Conservation (phyloP, 305 asterid genomes). For the Stenogyne calaminthoides region DNA sequence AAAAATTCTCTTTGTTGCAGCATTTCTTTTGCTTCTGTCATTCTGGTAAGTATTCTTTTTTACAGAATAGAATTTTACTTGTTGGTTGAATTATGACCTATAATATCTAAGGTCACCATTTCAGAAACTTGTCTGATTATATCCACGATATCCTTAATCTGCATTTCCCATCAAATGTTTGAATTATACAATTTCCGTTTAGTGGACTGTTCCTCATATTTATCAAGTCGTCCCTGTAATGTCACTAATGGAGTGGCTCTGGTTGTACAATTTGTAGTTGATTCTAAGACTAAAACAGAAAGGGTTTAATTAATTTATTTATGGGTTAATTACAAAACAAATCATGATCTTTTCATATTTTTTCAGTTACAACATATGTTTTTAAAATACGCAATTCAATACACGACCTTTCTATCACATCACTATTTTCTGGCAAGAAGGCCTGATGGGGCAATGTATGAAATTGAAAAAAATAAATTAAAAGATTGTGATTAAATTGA, state of each 20-base stretch:
- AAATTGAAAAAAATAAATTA: too few relatives aligned
- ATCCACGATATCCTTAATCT: background rate
- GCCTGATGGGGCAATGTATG: too few relatives aligned
- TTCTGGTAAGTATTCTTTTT: slow-evolving; percentile 65
- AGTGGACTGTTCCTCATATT: background rate
- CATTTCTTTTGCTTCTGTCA: slow-evolving; percentile 88
- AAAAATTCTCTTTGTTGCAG: slow-evolving; percentile 69
- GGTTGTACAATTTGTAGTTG: background rate
- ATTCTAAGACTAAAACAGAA: background rate
- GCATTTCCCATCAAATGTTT: background rate
- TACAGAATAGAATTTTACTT: background rate
- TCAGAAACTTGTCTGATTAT: background rate
- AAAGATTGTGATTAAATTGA: too few relatives aligned
- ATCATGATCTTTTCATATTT: too few relatives aligned
- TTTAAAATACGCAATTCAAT: too few relatives aligned
- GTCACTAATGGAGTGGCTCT: background rate
- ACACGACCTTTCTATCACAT: too few relatives aligned
- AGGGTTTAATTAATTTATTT: background rate
- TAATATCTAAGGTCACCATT: background rate
- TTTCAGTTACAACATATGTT: too few relatives aligned
- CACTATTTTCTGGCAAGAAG: too few relatives aligned
- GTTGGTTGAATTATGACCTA: too few relatives aligned
- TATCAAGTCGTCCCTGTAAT: background rate
- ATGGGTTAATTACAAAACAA: too few relatives aligned
- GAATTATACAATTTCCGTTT: background rate